phyloP scores from a whole-genome alignment of 164 flowering plant species.

The Stephania japonica region DNA sequence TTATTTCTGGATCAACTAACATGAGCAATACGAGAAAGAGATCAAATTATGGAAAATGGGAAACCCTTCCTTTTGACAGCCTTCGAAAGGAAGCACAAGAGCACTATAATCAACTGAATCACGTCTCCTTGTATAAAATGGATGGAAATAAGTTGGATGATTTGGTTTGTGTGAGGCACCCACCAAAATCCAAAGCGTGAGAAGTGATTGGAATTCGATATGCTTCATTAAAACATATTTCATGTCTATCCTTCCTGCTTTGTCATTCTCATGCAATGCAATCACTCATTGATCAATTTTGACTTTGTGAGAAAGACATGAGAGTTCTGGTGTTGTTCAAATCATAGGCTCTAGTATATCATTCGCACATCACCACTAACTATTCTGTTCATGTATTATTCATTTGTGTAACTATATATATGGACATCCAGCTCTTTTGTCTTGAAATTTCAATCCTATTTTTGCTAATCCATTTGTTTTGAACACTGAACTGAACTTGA shows the following conservation, averaged over 20 bases:
- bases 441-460: not conserved
- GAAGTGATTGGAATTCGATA: not conserved
- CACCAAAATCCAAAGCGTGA: constrained; percentile 31
- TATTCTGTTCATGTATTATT: not conserved
- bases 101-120: constrained; percentile 65
- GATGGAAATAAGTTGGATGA: constrained; percentile 95
- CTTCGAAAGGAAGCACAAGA: constrained; percentile 73
- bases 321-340: not conserved
- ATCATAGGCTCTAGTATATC: not conserved
- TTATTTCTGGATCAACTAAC: constrained; percentile 80
- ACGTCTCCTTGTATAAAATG: constrained; percentile 84
- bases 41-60: constrained; percentile 93
- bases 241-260: not conserved
- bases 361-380: not conserved
- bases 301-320: not conserved
- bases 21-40: constrained; percentile 71
- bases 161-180: constrained; percentile 81
- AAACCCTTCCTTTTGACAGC: constrained; percentile 61
- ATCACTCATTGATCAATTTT: not conserved
- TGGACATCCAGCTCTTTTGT: not conserved
- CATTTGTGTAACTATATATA: not conserved
- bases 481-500: not conserved
- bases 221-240: not conserved
- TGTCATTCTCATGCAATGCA: not conserved
- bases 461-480: not conserved